Evolutionary conservation across 2,329 filamentous ascomycete genomes (phyloP), one percentile per base, ranked within the genome.

Genomic region (Aspergillus versicolor): DNA sequence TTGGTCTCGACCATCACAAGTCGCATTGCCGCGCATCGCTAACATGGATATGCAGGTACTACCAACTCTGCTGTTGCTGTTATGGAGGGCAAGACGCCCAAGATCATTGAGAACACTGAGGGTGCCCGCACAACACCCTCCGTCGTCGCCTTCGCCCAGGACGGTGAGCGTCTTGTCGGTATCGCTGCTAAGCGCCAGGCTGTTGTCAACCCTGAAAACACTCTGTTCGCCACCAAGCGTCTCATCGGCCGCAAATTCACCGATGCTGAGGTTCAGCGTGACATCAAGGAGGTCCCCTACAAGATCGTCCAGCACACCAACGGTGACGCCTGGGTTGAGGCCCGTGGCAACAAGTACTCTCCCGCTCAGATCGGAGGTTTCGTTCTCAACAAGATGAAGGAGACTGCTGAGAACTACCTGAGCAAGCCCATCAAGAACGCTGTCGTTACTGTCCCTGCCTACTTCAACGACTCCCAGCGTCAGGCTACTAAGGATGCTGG

Each of bases 381-480:
- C 78, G 84, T 97, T 65, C 86, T 97, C 70, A 88, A 92, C 78
- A 97, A 97, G 87, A 97, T 97, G 93, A 97, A 96, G 87, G 93
- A 97, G 84, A 97, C 93, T 52, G 93, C 93, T 65, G 92, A 97
- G 83, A 83, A 89, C 61, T 96, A 95, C 81, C 86, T 96, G 65
- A 87, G 89, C 80, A 96, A 92, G 83, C 86, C 86, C 60, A 81
- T 96, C 72, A 94, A 96, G 86, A 96, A 97, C 75, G 93, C 92
- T 69, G 93, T 97, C 61, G 93, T 97, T 68, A 97, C 93, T 61
- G 92, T 97, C 38, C 92, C 92, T 63, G 92, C 92, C 70, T 97
- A 97, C 85, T 97, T 97, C 86, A 97, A 97, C 80, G 92, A 97
- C 79, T 92, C 91, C 60, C 92, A 97, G 82, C 90, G 92, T 81